Evolutionary conservation across 305 asterid genomes (phyloP).

Genomic region (Nicotiana rustica): DNA sequence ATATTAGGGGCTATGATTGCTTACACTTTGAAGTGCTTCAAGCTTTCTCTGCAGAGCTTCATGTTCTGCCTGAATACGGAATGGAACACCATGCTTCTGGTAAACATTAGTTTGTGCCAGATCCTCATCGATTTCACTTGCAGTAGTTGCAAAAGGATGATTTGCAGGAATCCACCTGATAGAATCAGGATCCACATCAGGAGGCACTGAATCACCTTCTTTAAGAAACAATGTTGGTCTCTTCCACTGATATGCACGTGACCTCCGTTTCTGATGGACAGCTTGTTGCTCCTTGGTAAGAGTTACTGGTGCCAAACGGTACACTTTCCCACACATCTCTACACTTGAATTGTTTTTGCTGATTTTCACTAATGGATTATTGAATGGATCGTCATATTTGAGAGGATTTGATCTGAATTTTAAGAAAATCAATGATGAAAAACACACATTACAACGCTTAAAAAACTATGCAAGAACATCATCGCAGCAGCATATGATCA

Average conservation of each 20-base stretch:
- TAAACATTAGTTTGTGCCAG: slow-evolving; percentile 89
- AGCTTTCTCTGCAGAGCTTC: slow-evolving; percentile 96
- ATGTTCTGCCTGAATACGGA: slow-evolving; percentile 94
- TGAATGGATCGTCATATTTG: slow-evolving; percentile 93
- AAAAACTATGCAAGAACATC: slow-evolving; percentile 1
- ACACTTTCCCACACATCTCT: slow-evolving; percentile 97
- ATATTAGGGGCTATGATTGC: slow-evolving; percentile 37
- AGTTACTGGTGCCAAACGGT: slow-evolving; percentile 89
- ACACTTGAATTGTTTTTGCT: slow-evolving; percentile 83
- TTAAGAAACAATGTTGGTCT: slow-evolving; percentile 89
- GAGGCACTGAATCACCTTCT: slow-evolving; percentile 94
- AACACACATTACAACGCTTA: slow-evolving; percentile 34
- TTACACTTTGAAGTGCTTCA: slow-evolving; percentile 89
- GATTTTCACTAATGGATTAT: slow-evolving; percentile 92
- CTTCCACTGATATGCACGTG: slow-evolving; percentile 98
- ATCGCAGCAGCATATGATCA: slow-evolving; percentile 15
- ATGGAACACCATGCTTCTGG: slow-evolving; percentile 96
- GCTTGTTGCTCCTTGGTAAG: slow-evolving; percentile 87
- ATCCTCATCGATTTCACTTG: slow-evolving; percentile 90
- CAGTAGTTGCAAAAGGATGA: slow-evolving; percentile 97
- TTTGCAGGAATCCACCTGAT: slow-evolving; percentile 99
- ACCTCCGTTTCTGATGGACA: slow-evolving; percentile 88
- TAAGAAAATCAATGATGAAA: slow-evolving; percentile 35
- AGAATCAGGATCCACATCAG: slow-evolving; percentile 98
- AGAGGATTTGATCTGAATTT: slow-evolving; percentile 80